Conservation (phyloP, 2,329 filamentous ascomycete genomes). For the Botryotinia narcissicola region DNA sequence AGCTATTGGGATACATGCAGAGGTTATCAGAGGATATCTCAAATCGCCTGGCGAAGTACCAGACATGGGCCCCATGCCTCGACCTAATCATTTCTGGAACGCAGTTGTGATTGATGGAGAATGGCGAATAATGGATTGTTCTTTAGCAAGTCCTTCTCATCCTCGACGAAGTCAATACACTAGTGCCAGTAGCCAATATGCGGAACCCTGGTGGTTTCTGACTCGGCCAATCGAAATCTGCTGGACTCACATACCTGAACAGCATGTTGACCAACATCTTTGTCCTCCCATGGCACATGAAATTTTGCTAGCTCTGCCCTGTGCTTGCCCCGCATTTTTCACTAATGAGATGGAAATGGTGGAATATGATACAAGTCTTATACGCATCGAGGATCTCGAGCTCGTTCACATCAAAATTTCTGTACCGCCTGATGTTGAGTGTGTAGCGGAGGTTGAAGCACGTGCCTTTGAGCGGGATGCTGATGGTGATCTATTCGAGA, state of each 20-base stretch:
- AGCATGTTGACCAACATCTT: conserved; percentile 87
- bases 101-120: conserved; percentile 88
- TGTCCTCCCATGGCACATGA: conserved; percentile 85
- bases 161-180: conserved; percentile 78
- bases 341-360: conserved; percentile 74
- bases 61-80: conserved; percentile 78
- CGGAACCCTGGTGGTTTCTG: conserved; percentile 95
- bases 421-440: conserved; percentile 86
- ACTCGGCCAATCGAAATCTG: conserved; percentile 82
- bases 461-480: conserved; percentile 74
- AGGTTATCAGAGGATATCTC: conserved; percentile 84
- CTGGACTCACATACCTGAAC: conserved; percentile 91
- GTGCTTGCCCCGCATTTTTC: conserved; percentile 85
- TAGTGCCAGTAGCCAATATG: conserved; percentile 62
- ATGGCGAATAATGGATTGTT: conserved; percentile 96
- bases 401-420: conserved; percentile 87
- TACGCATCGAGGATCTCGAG: conserved; percentile 86
- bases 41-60: conserved; percentile 83
- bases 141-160: conserved; percentile 85
- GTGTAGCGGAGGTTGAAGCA: conserved; percentile 88
- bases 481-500: conserved; percentile 93
- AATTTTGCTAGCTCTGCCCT: conserved; percentile 80
- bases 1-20: conserved; percentile 82
- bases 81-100: conserved; percentile 97
- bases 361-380: conserved; percentile 86